These are phyloP conservation scores for Pouteria campechiana DNA, from an alignment of 179 eudicot species.

Conservation along the genomic window DNA sequence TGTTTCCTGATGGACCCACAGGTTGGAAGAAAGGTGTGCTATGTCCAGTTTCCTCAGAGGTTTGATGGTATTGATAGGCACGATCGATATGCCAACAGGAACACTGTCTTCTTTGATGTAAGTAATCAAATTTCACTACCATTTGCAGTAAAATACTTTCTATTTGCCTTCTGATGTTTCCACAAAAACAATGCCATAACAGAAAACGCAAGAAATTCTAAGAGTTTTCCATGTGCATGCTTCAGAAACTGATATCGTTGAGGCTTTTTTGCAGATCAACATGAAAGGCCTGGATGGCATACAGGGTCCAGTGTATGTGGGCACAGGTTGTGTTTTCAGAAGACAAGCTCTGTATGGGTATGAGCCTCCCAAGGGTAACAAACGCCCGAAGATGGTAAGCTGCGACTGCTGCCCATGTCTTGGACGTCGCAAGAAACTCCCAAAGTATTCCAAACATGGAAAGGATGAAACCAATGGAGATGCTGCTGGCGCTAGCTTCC, in stretches of 20 bases:
- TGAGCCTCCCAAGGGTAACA: slow-evolving; percentile 84
- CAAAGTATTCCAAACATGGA: slow-evolving; percentile 41
- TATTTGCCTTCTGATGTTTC: no score
- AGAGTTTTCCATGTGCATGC: no score
- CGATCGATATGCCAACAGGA: slow-evolving; percentile 91
- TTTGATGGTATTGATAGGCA: slow-evolving; percentile 84
- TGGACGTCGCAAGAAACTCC: slow-evolving; percentile 74
- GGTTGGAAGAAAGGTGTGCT: slow-evolving; percentile 78
- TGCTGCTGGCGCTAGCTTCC: slow-evolving; percentile 22
- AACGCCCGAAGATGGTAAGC: slow-evolving; percentile 94
- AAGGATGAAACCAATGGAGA: slow-evolving; percentile 49
- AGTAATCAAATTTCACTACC: no score
- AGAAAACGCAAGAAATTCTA: no score
- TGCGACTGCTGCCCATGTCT: slow-evolving; percentile 98
- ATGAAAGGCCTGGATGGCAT: slow-evolving; percentile 97
- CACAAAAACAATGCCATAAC: no score
- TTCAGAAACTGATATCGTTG: no score
- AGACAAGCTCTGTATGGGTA: slow-evolving; percentile 92
- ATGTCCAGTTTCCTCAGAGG: slow-evolving; percentile 87
- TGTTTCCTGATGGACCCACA: slow-evolving; percentile 95
- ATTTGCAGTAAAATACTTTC: no score
- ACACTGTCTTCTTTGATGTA: slow-evolving; percentile 93
- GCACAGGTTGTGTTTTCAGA: slow-evolving; percentile 92
- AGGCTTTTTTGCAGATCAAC: slow-evolving; percentile 60
- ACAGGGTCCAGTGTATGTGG: slow-evolving; percentile 94